Base-by-base conservation (phyloP, 1,284 basidiomycete species). In the Sanguinoderma infundibulare region DNA sequence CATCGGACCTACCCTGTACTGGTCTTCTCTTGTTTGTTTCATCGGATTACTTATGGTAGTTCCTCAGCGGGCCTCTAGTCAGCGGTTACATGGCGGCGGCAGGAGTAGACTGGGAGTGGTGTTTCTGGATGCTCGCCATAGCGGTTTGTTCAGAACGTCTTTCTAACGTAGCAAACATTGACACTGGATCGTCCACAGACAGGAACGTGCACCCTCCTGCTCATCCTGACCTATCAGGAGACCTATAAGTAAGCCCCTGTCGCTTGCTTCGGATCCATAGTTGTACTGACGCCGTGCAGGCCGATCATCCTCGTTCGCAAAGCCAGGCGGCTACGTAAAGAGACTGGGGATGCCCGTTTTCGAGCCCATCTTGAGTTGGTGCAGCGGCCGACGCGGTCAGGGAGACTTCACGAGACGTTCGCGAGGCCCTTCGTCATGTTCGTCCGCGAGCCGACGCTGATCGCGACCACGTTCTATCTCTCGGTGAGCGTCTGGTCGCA, bases 51-150 rank as follows among this genome's bases (percentile, higher is more conserved):
- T 24, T 5, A 47, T 39, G 9, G 7, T 6, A 1, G 15, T 32
- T 12, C 20, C 5, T 12, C 39, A 63, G 61, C 22, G 90, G 87
- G 0, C 91, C 91, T 1, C 83, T 87, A 44, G 83, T 90, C 8
- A 82, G 83, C 38, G 87, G 91, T 9, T 80, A 78, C 66, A 77
- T 86, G 44, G 72, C 75, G 9, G 76, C 80, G 20, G 70, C 71
- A 12, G 77, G 79, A 36, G 74, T 81, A 0, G 81, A 81, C 7
- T 94, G 87, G 86, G 79, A 86, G 53, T 92, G 89, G 90, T 68
- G 88, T 20, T 94, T 88, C 76, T 94, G 90, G 90, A 79, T 91
- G 38, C 73, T 90, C 39, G 80, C 89, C n/a, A 81, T 86, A 34
- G 91, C 93, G 69, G 84, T 82, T 59, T 66, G 81, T 73, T 2